Base-by-base conservation (phyloP, 2,329 filamentous ascomycete genomes). In the Chaetomium globosum region DNA sequence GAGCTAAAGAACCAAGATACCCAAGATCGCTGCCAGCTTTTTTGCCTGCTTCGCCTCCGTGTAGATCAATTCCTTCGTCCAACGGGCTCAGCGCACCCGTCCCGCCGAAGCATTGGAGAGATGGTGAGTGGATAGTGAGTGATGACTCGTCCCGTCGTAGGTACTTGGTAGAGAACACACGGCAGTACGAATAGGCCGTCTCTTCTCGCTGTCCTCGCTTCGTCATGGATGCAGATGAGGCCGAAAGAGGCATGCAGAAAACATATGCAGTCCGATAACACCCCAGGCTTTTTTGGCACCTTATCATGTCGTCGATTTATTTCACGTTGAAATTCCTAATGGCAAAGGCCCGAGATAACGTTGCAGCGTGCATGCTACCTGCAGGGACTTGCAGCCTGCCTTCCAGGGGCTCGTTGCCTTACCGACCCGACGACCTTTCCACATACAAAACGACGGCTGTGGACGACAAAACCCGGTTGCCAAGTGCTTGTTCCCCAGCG, bases 281-380 rank as follows among this genome's bases (percentile, higher is more conserved):
- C 58, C 46, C 55, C 52, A 68, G 65, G 65, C 28, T 9, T 67
- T 66, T 61, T 66, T 67, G 70, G 71, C 36, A 48, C 67, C 74
- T 77, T 77, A 77, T 77, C 75, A 69, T 67, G 52, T 23, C 59
- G 63, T 60, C 57, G 70, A 75, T 76, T 75, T 73, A 75, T 76
- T 75, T 73, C 71, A 74, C 69, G 69, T 73, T 65, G 68, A 75
- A 76, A 75, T 75, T 74, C 74, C 73, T 77, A 77, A 77, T 77
- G 69, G 71, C 70, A 77, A 77, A 72, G 59, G 23, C 19, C 36
- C 52, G 61, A 65, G 72, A 73, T 73, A 73, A 72, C 67, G 70
- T 64, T 61, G 59, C 64, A 63, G 68, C 54, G 30, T 57, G 36
- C 56, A n/a, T 10, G 66, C 53, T 68, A 72, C 70, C 52, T 69